These are phyloP conservation scores for Cladophialophora chaetospira DNA, from an alignment of 2,329 filamentous ascomycete species.

Conservation along the genomic window DNA sequence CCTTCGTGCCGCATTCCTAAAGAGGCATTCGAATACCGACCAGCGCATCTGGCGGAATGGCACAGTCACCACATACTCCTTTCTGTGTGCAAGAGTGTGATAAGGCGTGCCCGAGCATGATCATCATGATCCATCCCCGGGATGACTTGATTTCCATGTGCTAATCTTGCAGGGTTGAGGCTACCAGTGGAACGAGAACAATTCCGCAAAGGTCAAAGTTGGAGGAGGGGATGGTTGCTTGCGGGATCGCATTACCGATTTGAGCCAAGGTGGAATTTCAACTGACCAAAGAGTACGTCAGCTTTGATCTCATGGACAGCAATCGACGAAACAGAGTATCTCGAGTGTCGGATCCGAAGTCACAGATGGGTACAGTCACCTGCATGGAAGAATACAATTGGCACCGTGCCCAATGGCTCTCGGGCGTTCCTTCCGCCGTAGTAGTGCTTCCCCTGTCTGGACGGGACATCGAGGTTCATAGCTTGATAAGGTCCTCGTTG, in stretches of 20 bases:
- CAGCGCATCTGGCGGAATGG: not conserved
- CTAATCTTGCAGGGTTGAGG: conserved; percentile 11
- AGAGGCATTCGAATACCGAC: conserved; percentile 27
- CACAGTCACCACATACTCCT: not conserved
- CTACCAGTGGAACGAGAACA: not conserved
- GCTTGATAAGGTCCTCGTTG: conserved; percentile 1
- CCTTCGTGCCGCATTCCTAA: conserved; percentile 13
- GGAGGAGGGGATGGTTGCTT: not conserved
- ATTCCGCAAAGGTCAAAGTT: conserved; percentile 4
- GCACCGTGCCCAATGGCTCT: not conserved
- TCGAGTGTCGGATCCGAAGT: conserved; percentile 16
- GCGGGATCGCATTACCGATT: conserved; percentile 30
- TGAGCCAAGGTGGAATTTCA: conserved; percentile 17
- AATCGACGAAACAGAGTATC: conserved; percentile 7
- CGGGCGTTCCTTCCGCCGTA: not conserved
- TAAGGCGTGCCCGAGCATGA: not conserved
- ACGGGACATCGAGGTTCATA: not conserved
- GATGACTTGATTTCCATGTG: conserved; percentile 11
- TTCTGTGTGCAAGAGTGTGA: not conserved
- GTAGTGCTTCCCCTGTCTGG: not conserved
- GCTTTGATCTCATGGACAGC: conserved; percentile 19
- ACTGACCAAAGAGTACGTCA: conserved; percentile 12
- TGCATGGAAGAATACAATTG: not conserved
- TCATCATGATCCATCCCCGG: conserved; percentile 7
- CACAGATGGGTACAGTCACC: not conserved